These are phyloP conservation scores for Tetraselmis chui DNA, from an alignment of 139 green algal species.

Conservation along the genomic window DNA sequence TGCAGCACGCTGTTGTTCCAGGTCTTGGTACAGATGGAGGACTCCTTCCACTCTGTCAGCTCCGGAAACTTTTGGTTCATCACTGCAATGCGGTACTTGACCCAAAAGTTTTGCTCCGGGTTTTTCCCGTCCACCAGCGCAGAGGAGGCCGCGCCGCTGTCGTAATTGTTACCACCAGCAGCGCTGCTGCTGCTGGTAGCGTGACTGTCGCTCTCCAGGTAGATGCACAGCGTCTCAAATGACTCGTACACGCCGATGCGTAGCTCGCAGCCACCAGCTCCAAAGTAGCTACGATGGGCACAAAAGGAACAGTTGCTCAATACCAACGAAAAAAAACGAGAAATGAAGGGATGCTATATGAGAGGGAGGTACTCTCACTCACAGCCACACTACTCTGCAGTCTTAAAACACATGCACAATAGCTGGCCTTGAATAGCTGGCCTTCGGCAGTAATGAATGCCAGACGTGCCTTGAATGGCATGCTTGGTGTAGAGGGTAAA, in stretches of 20 bases:
- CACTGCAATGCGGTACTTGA: conserved; percentile 58
- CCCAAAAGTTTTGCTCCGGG: conserved; percentile 53
- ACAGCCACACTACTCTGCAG: too few species aligned
- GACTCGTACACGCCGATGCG: conserved; percentile 61
- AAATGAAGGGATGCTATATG: too few species aligned
- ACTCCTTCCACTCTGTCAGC: conserved; percentile 53
- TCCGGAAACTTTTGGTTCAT: conserved; percentile 50
- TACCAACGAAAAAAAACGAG: too few species aligned
- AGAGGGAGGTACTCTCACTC: too few species aligned
- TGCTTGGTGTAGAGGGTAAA: too few species aligned
- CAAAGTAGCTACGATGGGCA: conserved; percentile 30
- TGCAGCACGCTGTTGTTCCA: conserved; percentile 74
- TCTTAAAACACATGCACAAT: too few species aligned
- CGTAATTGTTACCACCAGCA: background rate
- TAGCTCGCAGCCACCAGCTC: conserved; percentile 42
- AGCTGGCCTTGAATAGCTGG: too few species aligned
- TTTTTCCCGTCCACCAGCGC: conserved; percentile 4
- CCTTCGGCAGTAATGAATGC: too few species aligned
- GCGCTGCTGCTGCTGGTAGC: conserved; percentile 9
- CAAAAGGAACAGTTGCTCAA: too few species aligned
- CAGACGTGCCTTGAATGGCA: too few species aligned
- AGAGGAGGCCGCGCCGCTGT: background rate
- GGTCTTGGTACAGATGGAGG: conserved; percentile 56
- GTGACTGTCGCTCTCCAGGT: conserved; percentile 49
- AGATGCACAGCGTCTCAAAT: conserved; percentile 64